A percentile compares a stretch with the other conserved stretches of the same genome.
These are phyloP conservation scores for Neofusicoccum parvum DNA, from an alignment of 2,329 filamentous ascomycete genomes.

Conservation along the genomic window DNA sequence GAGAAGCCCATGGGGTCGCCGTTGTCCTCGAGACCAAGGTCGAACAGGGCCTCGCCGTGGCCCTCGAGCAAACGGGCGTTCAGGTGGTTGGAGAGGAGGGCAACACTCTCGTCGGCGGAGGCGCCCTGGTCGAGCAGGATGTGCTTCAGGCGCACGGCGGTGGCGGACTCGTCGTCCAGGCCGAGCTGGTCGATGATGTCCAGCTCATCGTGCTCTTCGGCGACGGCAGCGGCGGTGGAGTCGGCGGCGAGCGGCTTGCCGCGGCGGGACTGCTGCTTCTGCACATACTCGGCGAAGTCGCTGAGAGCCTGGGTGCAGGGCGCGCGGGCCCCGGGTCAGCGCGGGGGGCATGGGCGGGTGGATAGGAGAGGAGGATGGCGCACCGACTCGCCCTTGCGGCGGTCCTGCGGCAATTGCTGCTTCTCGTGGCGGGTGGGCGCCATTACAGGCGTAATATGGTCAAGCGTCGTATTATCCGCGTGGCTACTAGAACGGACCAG, in stretches of 20 bases:
- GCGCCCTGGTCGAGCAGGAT: conserved; percentile 62
- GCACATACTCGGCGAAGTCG: conserved; percentile 97
- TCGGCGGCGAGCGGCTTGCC: conserved; percentile 38
- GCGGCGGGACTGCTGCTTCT: conserved; percentile 83
- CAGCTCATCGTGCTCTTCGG: conserved; percentile 81
- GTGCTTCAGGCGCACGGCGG: conserved; percentile 68
- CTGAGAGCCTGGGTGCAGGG: conserved; percentile 66
- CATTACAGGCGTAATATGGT: conserved; percentile 28
- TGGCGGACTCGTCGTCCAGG: conserved; percentile 69
- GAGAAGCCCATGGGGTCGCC: conserved; percentile 81
- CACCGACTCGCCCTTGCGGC: conserved; percentile 85
- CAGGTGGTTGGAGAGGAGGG: conserved; percentile 67
- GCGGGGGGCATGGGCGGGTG: background rate
- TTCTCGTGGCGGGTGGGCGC: conserved; percentile 49
- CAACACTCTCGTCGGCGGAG: conserved; percentile 60
- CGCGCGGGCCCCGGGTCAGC: background rate
- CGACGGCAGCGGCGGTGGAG: conserved; percentile 29
- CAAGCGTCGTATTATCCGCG: conserved; percentile 19
- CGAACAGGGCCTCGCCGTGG: conserved; percentile 86
- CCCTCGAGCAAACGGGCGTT: conserved; percentile 75
- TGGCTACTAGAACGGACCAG: conserved; percentile 21
- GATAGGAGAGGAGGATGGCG: conserved; percentile 29
- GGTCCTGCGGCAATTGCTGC: conserved; percentile 70
- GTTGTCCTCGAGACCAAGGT: conserved; percentile 87
- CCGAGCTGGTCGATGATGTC: conserved; percentile 82